phyloP scores from a whole-genome alignment of 2,329 filamentous ascomycete genomes.

The Colletotrichum cereale region DNA sequence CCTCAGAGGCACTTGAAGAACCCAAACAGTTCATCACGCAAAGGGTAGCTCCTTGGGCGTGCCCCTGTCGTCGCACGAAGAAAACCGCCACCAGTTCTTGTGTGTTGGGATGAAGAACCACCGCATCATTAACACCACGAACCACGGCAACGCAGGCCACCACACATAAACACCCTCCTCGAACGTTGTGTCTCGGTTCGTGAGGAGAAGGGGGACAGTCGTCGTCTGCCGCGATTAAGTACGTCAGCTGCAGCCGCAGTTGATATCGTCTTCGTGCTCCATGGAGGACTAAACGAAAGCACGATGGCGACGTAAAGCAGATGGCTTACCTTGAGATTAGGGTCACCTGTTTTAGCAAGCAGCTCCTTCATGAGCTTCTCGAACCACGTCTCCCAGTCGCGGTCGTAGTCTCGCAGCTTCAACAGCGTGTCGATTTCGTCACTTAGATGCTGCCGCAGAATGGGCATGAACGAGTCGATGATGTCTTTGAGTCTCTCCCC shows the following conservation, averaged over 20 bases:
- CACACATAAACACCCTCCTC: slow-evolving; percentile 42
- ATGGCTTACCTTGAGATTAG: slow-evolving; percentile 41
- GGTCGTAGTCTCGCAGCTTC: slow-evolving; percentile 49
- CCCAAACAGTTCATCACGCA: slow-evolving; percentile 42
- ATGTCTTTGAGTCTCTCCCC: slow-evolving; percentile 47
- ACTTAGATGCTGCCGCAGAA: slow-evolving; percentile 51
- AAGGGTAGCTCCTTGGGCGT: slow-evolving; percentile 52
- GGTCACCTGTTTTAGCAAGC: slow-evolving; percentile 40
- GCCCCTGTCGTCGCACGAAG: slow-evolving; percentile 47
- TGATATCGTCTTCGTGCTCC: background rate
- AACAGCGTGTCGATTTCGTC: slow-evolving; percentile 55
- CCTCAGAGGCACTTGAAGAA: background rate
- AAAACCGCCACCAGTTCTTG: slow-evolving; percentile 53
- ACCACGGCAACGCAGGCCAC: slow-evolving; percentile 47
- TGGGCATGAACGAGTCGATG: slow-evolving; percentile 52
- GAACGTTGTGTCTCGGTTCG: slow-evolving; percentile 45
- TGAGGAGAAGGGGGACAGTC: slow-evolving; percentile 42
- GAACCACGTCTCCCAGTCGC: slow-evolving; percentile 51
- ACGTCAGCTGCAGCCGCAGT: background rate
- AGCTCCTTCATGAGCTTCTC: slow-evolving; percentile 40
- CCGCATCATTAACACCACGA: slow-evolving; percentile 46
- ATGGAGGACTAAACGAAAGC: background rate
- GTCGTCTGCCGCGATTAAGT: slow-evolving; percentile 15
- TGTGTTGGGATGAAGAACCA: slow-evolving; percentile 51
- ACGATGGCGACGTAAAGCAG: background rate